Conservation (phyloP, 73 alveolate species). For the Tetrahymena malaccensis region DNA sequence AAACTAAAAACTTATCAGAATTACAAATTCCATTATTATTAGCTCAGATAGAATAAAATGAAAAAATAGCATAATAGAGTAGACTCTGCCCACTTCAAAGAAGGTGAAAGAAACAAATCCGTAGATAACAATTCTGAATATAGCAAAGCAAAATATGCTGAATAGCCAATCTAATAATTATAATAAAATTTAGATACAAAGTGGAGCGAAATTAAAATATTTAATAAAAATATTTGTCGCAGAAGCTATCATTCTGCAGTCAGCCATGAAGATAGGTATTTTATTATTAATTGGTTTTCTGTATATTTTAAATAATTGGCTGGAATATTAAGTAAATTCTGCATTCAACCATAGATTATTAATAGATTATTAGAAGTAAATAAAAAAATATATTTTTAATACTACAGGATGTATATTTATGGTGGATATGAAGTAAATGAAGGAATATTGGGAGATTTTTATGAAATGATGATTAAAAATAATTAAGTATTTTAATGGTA, state of each 20-base stretch:
- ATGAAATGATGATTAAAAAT: slow-evolving; percentile 5
- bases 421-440: slow-evolving; percentile 44
- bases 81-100: neutral
- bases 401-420: slow-evolving; percentile 3
- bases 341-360: no score
- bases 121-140: neutral
- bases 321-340: neutral
- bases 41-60: neutral
- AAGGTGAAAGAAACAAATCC: neutral
- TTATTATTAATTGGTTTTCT: neutral
- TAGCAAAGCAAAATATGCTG: neutral
- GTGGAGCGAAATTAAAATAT: slow-evolving; percentile 32
- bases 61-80: neutral
- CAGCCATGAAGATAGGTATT: slow-evolving; percentile 11
- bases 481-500: neutral
- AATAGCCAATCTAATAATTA: neutral
- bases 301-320: neutral
- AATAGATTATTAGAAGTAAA: neutral
- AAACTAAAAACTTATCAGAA: neutral
- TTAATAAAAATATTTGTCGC: slow-evolving; percentile 21
- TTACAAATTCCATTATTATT: neutral
- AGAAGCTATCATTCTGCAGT: slow-evolving; percentile 36
- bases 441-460: slow-evolving; percentile 30
- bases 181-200: slow-evolving; percentile 14
- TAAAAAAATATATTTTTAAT: neutral